phyloP scores from a whole-genome alignment of 2,329 filamentous ascomycete species.

The Claviceps cyperi region DNA sequence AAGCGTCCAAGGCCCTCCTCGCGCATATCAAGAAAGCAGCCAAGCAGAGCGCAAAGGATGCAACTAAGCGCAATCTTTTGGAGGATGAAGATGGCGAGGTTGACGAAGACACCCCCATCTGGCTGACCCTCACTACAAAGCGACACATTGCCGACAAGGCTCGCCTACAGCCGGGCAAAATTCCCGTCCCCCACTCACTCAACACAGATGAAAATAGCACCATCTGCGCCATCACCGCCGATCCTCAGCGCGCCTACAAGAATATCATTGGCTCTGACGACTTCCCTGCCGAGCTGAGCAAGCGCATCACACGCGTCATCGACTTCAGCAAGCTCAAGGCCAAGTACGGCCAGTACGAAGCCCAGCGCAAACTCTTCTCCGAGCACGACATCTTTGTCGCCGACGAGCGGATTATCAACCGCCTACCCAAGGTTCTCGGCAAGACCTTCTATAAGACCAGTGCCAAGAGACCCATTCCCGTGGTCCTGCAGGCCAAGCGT shows the following conservation, averaged over 20 bases:
- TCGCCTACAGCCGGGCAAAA: constrained; percentile 71
- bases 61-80: constrained; percentile 42
- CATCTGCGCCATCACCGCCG: constrained; percentile 76
- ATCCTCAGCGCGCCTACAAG: constrained; percentile 76
- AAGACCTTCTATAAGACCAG: constrained; percentile 86
- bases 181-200: constrained; percentile 62
- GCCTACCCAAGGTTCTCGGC: constrained; percentile 63
- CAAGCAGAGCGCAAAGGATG: constrained; percentile 28
- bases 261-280: constrained; percentile 63
- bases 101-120: constrained; percentile 37
- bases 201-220: constrained; percentile 49
- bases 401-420: constrained; percentile 69
- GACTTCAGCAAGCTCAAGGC: constrained; percentile 65
- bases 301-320: constrained; percentile 61
- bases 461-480: constrained; percentile 72
- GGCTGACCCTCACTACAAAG: constrained; percentile 51
- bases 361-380: constrained; percentile 62
- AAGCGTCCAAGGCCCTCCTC: constrained; percentile 48
- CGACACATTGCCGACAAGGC: constrained; percentile 56
- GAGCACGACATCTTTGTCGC: constrained; percentile 92
- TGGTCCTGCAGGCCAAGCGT: constrained; percentile 50
- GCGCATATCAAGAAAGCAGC: constrained; percentile 45
- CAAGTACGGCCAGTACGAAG: constrained; percentile 83
- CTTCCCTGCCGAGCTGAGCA: constrained; percentile 52
- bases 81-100: constrained; percentile 27